These are phyloP conservation scores for Ustulina deusta DNA, from an alignment of 2,329 filamentous ascomycete species.

Conservation along the genomic window DNA sequence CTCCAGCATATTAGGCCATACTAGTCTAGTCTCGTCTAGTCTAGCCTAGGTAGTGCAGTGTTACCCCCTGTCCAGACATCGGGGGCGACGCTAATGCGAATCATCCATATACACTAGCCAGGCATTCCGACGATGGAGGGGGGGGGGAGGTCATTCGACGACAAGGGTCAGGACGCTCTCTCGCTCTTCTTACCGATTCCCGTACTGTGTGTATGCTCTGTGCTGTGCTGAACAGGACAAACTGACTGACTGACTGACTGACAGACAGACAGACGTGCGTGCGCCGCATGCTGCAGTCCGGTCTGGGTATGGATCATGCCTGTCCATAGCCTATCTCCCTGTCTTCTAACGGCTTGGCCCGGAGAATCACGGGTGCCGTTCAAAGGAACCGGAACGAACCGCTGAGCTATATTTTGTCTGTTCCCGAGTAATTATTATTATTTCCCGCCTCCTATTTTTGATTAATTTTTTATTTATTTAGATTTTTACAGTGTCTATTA, in stretches of 20 bases:
- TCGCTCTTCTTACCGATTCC: constrained; percentile 17
- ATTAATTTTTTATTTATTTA: no score
- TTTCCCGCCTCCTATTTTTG: background rate
- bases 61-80: constrained; percentile 19
- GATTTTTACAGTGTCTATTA: no score
- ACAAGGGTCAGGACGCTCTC: constrained; percentile 4
- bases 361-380: constrained; percentile 32
- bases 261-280: background rate
- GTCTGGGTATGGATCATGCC: constrained; percentile 18
- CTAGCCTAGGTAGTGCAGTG: background rate
- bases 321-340: background rate
- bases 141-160: no score
- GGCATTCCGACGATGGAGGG: constrained; percentile 3
- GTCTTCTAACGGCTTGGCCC: constrained; percentile 31
- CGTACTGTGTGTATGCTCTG: no score
- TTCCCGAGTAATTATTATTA: background rate
- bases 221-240: no score
- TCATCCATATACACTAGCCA: constrained; percentile 23
- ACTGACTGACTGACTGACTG: background rate
- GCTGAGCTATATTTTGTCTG: constrained; percentile 5
- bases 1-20: constrained; percentile 15
- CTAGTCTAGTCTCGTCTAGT: constrained; percentile 10
- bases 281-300: constrained; percentile 2
- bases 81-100: constrained; percentile 29
- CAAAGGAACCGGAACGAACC: constrained; percentile 32